Evolutionary conservation across 2,329 filamentous ascomycete genomes (phyloP).

Genomic region (Zasmidium cellare): DNA sequence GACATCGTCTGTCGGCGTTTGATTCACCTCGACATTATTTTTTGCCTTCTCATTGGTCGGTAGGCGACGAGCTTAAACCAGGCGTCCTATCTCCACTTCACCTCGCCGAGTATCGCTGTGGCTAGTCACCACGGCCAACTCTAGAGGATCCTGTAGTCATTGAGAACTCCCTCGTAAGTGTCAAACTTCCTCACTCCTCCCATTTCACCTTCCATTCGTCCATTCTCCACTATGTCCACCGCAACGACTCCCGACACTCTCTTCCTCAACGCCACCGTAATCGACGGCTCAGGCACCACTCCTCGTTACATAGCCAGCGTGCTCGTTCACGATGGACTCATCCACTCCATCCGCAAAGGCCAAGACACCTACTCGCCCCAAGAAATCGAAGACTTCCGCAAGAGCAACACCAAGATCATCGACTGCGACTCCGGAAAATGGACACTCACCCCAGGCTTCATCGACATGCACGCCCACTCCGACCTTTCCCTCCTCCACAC

Average conservation of each 20-base stretch:
- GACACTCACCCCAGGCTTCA: conserved; percentile 31
- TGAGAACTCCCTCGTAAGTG: not conserved
- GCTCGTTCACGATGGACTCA: conserved; percentile 20
- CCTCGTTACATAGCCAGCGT: conserved; percentile 25
- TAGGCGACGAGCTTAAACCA: not conserved
- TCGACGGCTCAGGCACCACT: conserved; percentile 27
- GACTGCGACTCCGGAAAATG: conserved; percentile 29
- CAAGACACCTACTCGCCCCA: not conserved
- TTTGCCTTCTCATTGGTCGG: no score
- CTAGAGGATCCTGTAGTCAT: not conserved
- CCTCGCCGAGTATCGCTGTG: not conserved
- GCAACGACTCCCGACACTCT: conserved; percentile 8
- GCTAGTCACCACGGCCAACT: not conserved
- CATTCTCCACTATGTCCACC: not conserved
- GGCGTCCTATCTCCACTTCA: conserved; percentile 1
- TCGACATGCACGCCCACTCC: conserved; percentile 35
- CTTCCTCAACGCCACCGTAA: conserved; percentile 24
- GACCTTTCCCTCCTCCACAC: conserved; percentile 31
- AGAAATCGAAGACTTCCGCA: not conserved
- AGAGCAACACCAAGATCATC: conserved; percentile 15
- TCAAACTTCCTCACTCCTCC: not conserved
- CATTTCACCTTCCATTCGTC: not conserved
- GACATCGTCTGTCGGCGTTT: no score
- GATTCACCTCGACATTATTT: no score
- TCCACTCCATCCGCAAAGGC: conserved; percentile 16